phyloP scores from a whole-genome alignment of 306 rosid genomes.

The Lathyrus oleraceus region DNA sequence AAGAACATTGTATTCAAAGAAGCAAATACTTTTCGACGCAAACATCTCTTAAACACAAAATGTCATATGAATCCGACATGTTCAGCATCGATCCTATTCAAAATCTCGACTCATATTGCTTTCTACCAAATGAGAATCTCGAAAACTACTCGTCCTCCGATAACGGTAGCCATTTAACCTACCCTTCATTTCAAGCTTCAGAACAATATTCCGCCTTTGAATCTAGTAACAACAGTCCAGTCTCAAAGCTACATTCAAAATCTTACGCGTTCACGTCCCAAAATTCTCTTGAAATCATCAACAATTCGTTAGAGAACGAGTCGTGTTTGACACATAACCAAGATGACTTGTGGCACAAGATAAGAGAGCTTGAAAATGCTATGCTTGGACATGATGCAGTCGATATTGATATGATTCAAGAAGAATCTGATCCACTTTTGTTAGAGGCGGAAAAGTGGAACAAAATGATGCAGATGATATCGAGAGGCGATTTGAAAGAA shows the following conservation, averaged over 20 bases:
- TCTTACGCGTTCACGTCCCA: constrained; percentile 36
- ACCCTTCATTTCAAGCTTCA: constrained; percentile 44
- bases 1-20: constrained; percentile 14
- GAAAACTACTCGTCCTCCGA: constrained; percentile 45
- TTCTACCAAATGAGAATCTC: constrained; percentile 41
- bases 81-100: constrained; percentile 47
- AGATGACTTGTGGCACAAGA: constrained; percentile 71
- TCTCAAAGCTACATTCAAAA: constrained; percentile 55
- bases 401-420: constrained; percentile 38
- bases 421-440: constrained; percentile 30
- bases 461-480: constrained; percentile 55
- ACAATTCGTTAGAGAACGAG: constrained; percentile 53
- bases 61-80: constrained; percentile 42
- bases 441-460: constrained; percentile 60
- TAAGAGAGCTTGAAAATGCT: constrained; percentile 74
- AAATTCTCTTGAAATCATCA: constrained; percentile 47
- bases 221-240: constrained; percentile 60
- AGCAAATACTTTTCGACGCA: constrained; percentile 45
- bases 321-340: constrained; percentile 56
- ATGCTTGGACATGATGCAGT: constrained; percentile 74
- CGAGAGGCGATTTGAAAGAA: constrained; percentile 68
- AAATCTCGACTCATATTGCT: constrained; percentile 49
- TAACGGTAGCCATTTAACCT: constrained; percentile 43
- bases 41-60: constrained; percentile 49
- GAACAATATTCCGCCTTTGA: constrained; percentile 59